These are phyloP conservation scores for Eucalyptus leucophloia DNA, from an alignment of 345 rosid species.

Conservation along the genomic window DNA sequence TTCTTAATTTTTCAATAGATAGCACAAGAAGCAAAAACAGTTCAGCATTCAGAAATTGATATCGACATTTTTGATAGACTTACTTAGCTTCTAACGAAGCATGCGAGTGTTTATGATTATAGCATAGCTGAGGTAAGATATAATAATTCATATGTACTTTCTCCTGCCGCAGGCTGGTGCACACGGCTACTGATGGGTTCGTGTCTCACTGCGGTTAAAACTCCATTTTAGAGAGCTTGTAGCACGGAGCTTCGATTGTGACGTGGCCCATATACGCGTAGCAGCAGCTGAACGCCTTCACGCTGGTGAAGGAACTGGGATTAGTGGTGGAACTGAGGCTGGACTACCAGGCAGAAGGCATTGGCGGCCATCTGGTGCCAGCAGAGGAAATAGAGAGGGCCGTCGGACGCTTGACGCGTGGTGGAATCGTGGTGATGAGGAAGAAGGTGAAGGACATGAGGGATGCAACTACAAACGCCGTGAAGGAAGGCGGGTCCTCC, in stretches of 20 bases:
- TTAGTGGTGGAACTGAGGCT: conserved; percentile 12
- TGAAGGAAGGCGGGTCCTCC: conserved; percentile 21
- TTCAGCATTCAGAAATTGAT: background rate
- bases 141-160: background rate
- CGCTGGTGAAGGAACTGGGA: conserved; percentile 26
- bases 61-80: background rate
- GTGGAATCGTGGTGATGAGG: conserved; percentile 2
- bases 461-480: conserved; percentile 2
- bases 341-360: background rate
- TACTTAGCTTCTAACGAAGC: background rate
- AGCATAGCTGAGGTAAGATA: background rate
- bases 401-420: background rate
- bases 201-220: conserved; percentile 46
- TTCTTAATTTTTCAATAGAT: background rate
- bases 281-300: conserved; percentile 32
- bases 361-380: background rate
- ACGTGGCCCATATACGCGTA: conserved; percentile 38
- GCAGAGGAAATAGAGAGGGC: conserved; percentile 20
- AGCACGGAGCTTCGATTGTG: conserved; percentile 23
- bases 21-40: background rate
- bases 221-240: conserved; percentile 26
- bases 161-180: background rate
- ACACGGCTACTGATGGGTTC: conserved; percentile 21
- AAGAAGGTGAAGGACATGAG: conserved; percentile 13
- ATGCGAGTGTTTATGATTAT: background rate